These are phyloP conservation scores for Artomyces pyxidatus DNA, from an alignment of 768 basidiomycete species.

Conservation along the genomic window DNA sequence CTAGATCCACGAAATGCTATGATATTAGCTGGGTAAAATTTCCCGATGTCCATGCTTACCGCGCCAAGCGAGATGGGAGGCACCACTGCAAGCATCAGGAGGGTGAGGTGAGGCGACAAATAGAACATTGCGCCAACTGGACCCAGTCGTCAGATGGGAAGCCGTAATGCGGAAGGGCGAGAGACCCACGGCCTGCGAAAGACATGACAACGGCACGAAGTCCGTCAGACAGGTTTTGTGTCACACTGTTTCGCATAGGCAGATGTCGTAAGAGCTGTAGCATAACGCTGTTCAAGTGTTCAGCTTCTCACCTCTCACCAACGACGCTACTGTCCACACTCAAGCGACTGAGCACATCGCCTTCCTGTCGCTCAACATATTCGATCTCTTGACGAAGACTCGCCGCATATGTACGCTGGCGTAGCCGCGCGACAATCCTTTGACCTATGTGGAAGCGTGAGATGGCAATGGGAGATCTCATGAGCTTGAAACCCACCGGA, in stretches of 20 bases:
- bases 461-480: background rate
- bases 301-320: conserved; percentile 64
- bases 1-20: conserved; percentile 30
- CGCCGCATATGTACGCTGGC: conserved; percentile 78
- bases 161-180: no score
- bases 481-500: conserved; percentile 46
- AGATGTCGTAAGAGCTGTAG: background rate
- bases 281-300: background rate
- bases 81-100: conserved; percentile 89
- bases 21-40: conserved; percentile 10
- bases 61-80: conserved; percentile 83
- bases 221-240: conserved; percentile 75
- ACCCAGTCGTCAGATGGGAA: no score
- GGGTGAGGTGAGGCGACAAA: conserved; percentile 79
- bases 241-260: conserved; percentile 39
- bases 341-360: conserved; percentile 86
- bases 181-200: conserved; percentile 75
- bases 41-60: conserved; percentile 48
- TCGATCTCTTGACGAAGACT: conserved; percentile 87
- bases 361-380: conserved; percentile 86
- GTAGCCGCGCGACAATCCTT: conserved; percentile 81
- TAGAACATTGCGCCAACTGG: conserved; percentile 93
- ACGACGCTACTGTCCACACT: conserved; percentile 91
- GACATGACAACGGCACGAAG: conserved; percentile 85
- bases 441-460: conserved; percentile 42